A percentile compares a stretch with the other conserved stretches of the same genome.
Conservation (phyloP, 495 filamentous ascomycete genomes). For the Penicillium turbatum region DNA sequence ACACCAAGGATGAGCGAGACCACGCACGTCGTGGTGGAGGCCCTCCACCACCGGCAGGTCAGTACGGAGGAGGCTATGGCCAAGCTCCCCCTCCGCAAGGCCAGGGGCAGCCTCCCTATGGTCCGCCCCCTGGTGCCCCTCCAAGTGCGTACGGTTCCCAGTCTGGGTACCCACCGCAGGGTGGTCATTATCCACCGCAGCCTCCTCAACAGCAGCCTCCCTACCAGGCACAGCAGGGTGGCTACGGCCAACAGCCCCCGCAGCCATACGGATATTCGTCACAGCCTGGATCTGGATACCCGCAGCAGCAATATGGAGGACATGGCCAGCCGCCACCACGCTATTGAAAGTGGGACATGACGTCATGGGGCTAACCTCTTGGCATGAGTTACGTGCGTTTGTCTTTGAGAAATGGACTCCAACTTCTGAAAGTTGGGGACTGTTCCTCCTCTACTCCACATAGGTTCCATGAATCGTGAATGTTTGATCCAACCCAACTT, state of each 20-base stretch:
- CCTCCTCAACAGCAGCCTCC: constrained; percentile 14
- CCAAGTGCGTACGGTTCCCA: constrained; percentile 14
- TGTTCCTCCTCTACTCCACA: background rate
- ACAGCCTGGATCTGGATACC: constrained; percentile 8
- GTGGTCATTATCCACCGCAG: constrained; percentile 4
- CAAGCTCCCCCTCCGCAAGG: constrained; percentile 22
- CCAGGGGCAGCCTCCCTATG: constrained; percentile 1
- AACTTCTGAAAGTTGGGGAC: background rate
- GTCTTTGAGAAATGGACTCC: background rate
- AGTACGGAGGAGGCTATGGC: constrained; percentile 3
- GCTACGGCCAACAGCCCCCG: constrained; percentile 23
- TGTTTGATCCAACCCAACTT: background rate
- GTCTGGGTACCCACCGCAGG: constrained; percentile 13
- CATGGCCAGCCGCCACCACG: constrained; percentile 31
- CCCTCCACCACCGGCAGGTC: constrained; percentile 3
- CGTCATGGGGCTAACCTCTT: constrained; percentile 5
- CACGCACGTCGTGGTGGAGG: constrained; percentile 20
- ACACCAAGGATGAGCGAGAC: constrained; percentile 59
- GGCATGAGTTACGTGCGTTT: background rate
- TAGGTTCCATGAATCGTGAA: background rate
- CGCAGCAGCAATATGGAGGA: background rate
- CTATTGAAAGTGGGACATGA: constrained; percentile 22
- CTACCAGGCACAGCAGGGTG: constrained; percentile 8
- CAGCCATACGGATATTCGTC: constrained; percentile 22
- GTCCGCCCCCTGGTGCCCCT: constrained; percentile 3